Percentiles rank a stretch among this genome's conserved stretches.
phyloP scores from a whole-genome alignment of 495 filamentous ascomycete genomes.

The Talaromyces wortmannii region DNA sequence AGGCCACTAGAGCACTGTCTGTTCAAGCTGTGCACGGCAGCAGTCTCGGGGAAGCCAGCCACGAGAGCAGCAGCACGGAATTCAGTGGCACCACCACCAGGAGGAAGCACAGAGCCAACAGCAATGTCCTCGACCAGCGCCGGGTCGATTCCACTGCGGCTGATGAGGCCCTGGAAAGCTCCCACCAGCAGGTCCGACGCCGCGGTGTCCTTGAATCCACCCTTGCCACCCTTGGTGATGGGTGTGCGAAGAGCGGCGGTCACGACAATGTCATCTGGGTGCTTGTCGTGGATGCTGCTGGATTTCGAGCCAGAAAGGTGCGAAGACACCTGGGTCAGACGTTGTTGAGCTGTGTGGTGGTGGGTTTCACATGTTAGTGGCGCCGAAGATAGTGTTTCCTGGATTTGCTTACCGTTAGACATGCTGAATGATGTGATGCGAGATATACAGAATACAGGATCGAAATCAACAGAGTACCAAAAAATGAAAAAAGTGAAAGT shows the following conservation, averaged over 20 bases:
- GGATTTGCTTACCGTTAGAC: conserved; percentile 6
- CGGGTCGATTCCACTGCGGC: conserved; percentile 81
- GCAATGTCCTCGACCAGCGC: conserved; percentile 81
- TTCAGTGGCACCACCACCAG: conserved; percentile 93
- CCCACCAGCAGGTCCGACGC: conserved; percentile 82
- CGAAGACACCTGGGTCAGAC: conserved; percentile 56
- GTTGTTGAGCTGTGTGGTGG: conserved; percentile 44
- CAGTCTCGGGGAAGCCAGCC: conserved; percentile 79
- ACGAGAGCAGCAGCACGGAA: conserved; percentile 89
- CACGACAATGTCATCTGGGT: conserved; percentile 77
- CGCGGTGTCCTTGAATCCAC: conserved; percentile 88
- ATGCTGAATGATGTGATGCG: conserved; percentile 1
- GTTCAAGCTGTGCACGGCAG: conserved; percentile 81
- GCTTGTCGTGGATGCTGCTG: conserved; percentile 50
- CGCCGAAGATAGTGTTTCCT: background rate
- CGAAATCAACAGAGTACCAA: background rate
- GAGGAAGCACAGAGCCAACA: conserved; percentile 85
- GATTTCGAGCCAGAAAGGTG: conserved; percentile 49
- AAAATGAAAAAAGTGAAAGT: background rate
- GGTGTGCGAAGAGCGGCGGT: conserved; percentile 89
- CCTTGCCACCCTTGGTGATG: conserved; percentile 88
- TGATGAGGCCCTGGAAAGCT: conserved; percentile 71
- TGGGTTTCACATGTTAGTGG: background rate
- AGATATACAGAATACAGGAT: conserved; percentile 1
- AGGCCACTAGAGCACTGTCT: conserved; percentile 86